These are phyloP conservation scores for Candida sp. DNA, from an alignment of 1,139 yeast genomes.

Conservation along the genomic window DNA sequence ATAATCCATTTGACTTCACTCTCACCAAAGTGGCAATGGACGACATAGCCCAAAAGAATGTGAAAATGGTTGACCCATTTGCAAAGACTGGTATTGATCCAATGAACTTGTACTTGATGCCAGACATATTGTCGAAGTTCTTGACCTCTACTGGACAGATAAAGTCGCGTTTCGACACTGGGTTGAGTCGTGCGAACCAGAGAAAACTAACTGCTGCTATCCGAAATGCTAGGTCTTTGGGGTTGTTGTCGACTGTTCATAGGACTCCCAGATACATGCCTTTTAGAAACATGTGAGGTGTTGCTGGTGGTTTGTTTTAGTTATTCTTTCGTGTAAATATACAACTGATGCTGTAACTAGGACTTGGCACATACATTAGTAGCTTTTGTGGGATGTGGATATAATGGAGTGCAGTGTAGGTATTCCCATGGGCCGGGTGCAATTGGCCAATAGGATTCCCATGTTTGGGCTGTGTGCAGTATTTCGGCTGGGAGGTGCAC, in stretches of 20 bases:
- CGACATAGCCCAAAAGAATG: slow-evolving; percentile 18
- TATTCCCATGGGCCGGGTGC: not conserved
- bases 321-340: slow-evolving; percentile 1
- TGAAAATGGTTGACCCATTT: slow-evolving; percentile 38
- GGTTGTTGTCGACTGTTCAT: slow-evolving; percentile 66
- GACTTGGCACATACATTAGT: too few relatives aligned
- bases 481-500: not conserved
- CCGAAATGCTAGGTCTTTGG: slow-evolving; percentile 70
- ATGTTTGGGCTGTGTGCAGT: not conserved
- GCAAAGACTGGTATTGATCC: slow-evolving; percentile 66
- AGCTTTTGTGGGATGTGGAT: not conserved
- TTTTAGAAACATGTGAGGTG: slow-evolving; percentile 32
- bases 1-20: slow-evolving; percentile 81
- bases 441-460: slow-evolving; percentile 1
- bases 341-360: not conserved
- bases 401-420: too few relatives aligned
- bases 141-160: slow-evolving; percentile 70
- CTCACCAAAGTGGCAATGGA: slow-evolving; percentile 53
- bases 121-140: slow-evolving; percentile 62
- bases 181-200: slow-evolving; percentile 64
- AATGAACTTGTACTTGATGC: slow-evolving; percentile 65
- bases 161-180: slow-evolving; percentile 68
- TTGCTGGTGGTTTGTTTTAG: not conserved
- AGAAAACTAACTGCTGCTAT: slow-evolving; percentile 68
- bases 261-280: slow-evolving; percentile 54